Evolutionary conservation across 257 asterid genomes (phyloP), one percentile per base, ranked within the genome.

Genomic region (Solanum appendiculatum): DNA sequence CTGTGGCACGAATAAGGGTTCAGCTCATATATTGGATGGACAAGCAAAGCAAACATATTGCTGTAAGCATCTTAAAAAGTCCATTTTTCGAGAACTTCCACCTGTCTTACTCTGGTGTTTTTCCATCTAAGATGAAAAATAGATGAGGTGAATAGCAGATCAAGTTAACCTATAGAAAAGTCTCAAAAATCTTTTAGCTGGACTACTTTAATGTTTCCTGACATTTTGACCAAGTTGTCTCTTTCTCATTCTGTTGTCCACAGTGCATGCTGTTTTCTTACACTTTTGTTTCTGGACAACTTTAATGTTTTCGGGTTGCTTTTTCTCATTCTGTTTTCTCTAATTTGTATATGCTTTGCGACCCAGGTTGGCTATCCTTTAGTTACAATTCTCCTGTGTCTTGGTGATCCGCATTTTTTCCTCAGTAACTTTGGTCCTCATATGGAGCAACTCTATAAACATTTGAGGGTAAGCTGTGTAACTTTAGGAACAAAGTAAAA

Each of bases 11-110:
- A 87, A 96, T 96, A 90, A 93, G 98, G 92, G 93, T 88, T 85
- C 98, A 96, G 88, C 97, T 97, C 86, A 92, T 94, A 93, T 92
- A 93, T 86, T 97, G 99, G 99, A 96, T 96, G 96, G 99, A 97
- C 89, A 97, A 95, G 88, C 99, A 96, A 92, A 97, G 98, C 93
- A 97, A 97, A 92, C 99, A 97, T 88, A 95, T 96, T 88, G 91
- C 98, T 90, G 99, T 96, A 90, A 93, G 99, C 42, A 48, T 80
- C 66, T 81, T 81, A 46, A 48, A 48, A 80, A 80, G 18, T 18
- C 12, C 68, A 48, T 18, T 80, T 29, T 80, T 31, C 16, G 42
- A 48, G 85, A 46, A 48, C 85, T 80, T 80, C 64, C 64, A 29
- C 85, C 29, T 80, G 42, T 78, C 85, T 80, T 29, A 40, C 68